phyloP scores from a whole-genome alignment of 2,329 filamentous ascomycete species.

The Akanthomyces dipterigenus region DNA sequence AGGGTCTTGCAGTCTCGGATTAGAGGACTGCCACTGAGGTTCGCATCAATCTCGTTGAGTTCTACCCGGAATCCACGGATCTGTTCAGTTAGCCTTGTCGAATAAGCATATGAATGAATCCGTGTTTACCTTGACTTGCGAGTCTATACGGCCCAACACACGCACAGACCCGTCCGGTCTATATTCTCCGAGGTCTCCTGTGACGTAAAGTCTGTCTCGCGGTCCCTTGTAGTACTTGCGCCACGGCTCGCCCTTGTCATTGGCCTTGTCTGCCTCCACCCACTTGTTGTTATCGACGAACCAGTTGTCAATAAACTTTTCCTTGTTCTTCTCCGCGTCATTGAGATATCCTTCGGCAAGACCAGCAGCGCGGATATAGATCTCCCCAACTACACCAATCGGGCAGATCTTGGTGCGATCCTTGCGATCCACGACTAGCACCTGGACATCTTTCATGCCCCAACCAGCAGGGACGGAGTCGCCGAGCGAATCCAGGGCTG shows the following conservation, averaged over 20 bases:
- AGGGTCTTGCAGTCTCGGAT: constrained; percentile 82
- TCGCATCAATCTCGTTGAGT: constrained; percentile 83
- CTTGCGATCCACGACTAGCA: constrained; percentile 72
- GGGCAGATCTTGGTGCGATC: constrained; percentile 62
- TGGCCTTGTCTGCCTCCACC: constrained; percentile 54
- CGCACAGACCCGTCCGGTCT: constrained; percentile 65
- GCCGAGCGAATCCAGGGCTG: constrained; percentile 34
- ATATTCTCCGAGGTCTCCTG: constrained; percentile 80
- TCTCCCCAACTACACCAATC: constrained; percentile 77
- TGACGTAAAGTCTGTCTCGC: constrained; percentile 78
- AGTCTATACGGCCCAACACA: constrained; percentile 67
- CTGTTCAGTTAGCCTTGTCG: constrained; percentile 15
- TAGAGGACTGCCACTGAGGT: constrained; percentile 66
- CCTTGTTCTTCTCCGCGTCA: constrained; percentile 50
- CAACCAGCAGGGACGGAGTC: constrained; percentile 77
- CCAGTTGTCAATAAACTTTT: constrained; percentile 82
- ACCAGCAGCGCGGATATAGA: constrained; percentile 75
- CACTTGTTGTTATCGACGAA: constrained; percentile 71
- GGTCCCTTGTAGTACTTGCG: constrained; percentile 71
- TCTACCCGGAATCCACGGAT: constrained; percentile 95
- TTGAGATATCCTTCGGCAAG: constrained; percentile 75
- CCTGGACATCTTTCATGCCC: constrained; percentile 84
- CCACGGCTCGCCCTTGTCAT: constrained; percentile 64
- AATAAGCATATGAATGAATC: not conserved
- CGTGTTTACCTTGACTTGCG: constrained; percentile 64